A percentile compares a stretch with the other conserved stretches of the same genome.
These are phyloP conservation scores for Ulota crispa DNA, from an alignment of 225 moss, liverwort and hornwort species.

Conservation along the genomic window DNA sequence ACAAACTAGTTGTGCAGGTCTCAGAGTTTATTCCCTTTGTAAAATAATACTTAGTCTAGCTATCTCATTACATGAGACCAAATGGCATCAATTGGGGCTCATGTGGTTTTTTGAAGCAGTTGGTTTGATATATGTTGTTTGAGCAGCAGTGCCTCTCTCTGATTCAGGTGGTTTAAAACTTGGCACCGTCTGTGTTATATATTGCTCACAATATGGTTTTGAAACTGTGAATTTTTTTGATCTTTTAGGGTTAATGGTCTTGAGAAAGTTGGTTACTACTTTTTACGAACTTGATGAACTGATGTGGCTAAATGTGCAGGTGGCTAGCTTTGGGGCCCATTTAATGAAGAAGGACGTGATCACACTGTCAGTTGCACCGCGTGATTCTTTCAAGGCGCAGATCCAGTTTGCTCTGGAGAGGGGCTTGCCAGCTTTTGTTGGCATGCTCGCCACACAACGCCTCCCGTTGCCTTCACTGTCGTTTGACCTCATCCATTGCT, in stretches of 20 bases:
- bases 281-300: neutral
- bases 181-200: neutral
- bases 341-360: constrained; percentile 47
- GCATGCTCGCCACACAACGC: constrained; percentile 55
- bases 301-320: constrained; percentile 37
- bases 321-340: constrained; percentile 61
- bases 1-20: neutral
- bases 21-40: neutral
- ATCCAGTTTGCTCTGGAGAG: constrained; percentile 65
- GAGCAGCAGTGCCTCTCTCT: neutral
- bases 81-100: neutral
- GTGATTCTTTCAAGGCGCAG: constrained; percentile 58
- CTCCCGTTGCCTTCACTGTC: constrained; percentile 57
- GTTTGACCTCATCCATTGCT: constrained; percentile 64
- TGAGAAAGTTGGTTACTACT: neutral
- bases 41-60: neutral
- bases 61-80: neutral
- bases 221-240: neutral
- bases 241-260: neutral
- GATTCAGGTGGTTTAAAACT: neutral
- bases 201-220: neutral
- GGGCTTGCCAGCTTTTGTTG: constrained; percentile 62
- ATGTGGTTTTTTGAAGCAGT: neutral
- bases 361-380: constrained; percentile 63
- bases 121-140: neutral